These are phyloP conservation scores for Nigrograna mackinnonii DNA, from an alignment of 2,329 filamentous ascomycete species.

Conservation along the genomic window DNA sequence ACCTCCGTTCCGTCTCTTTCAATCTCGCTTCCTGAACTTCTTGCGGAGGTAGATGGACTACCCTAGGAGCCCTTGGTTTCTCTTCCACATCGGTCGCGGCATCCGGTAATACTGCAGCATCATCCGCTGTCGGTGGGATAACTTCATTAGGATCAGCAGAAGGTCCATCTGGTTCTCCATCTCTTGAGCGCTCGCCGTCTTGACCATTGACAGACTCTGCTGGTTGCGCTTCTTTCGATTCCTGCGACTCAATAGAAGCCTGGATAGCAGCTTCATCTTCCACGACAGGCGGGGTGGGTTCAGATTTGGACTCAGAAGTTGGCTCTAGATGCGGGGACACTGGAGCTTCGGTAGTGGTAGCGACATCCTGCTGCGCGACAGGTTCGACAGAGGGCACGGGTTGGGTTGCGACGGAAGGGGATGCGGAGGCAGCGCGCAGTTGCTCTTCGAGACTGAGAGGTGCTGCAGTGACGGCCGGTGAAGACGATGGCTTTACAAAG, in stretches of 20 bases:
- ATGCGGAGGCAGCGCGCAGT: conserved; percentile 36
- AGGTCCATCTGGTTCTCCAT: conserved; percentile 15
- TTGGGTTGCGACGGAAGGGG: conserved; percentile 32
- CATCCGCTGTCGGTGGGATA: conserved; percentile 36
- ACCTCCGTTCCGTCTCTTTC: conserved; percentile 44
- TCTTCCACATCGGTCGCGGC: conserved; percentile 17
- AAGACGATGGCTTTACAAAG: conserved; percentile 24
- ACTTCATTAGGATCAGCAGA: conserved; percentile 25
- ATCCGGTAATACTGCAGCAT: conserved; percentile 31
- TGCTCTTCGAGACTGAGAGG: conserved; percentile 33
- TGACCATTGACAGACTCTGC: conserved; percentile 17
- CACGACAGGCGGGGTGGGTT: conserved; percentile 7
- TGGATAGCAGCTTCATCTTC: conserved; percentile 20
- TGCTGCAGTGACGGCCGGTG: conserved; percentile 14
- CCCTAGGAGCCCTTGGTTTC: conserved; percentile 31
- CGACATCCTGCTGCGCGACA: conserved; percentile 3
- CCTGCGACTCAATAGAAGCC: conserved; percentile 8
- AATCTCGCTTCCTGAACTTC: conserved; percentile 54
- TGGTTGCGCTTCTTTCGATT: conserved; percentile 2
- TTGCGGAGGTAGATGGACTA: conserved; percentile 53
- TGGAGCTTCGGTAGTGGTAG: not conserved
- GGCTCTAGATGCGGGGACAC: conserved; percentile 1
- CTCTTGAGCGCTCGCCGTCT: conserved; percentile 8
- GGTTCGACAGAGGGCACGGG: conserved; percentile 20
- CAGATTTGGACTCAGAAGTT: conserved; percentile 8